These are phyloP conservation scores for Teunomyces panamensis DNA, from an alignment of 805 yeast species.

Conservation along the genomic window DNA sequence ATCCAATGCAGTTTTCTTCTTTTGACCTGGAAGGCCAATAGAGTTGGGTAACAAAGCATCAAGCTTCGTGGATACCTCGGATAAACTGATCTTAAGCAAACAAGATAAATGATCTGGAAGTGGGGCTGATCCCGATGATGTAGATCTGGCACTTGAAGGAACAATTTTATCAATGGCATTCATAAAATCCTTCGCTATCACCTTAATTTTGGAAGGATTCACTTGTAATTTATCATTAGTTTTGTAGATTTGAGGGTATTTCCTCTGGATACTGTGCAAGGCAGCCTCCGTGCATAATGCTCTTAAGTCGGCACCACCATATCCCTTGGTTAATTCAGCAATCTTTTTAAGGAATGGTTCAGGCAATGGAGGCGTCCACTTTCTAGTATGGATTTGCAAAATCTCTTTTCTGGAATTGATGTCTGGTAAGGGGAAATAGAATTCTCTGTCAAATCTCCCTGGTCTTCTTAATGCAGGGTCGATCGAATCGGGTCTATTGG, in stretches of 20 bases:
- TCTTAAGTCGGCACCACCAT: constrained; percentile 95
- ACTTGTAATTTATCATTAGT: constrained; percentile 70
- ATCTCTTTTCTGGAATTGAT: constrained; percentile 74
- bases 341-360: constrained; percentile 58
- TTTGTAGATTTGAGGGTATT: constrained; percentile 88
- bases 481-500: constrained; percentile 96
- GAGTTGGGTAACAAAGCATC: constrained; percentile 59
- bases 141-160: constrained; percentile 88
- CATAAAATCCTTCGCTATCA: constrained; percentile 81
- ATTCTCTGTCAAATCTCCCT: constrained; percentile 95
- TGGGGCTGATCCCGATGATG: constrained; percentile 71
- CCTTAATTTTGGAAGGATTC: constrained; percentile 67
- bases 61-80: constrained; percentile 44
- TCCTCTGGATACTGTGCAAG: constrained; percentile 82
- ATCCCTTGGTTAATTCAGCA: constrained; percentile 86
- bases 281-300: constrained; percentile 97
- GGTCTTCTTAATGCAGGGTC: constrained; percentile 97
- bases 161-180: constrained; percentile 80
- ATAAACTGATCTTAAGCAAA: constrained; percentile 52
- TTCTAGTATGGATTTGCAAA: constrained; percentile 77
- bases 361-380: constrained; percentile 78
- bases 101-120: constrained; percentile 72
- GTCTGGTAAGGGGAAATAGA: constrained; percentile 93
- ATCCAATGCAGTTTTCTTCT: constrained; percentile 56
- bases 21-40: constrained; percentile 34